A percentile compares a stretch with the other conserved stretches of the same genome.
Conservation (phyloP, 129 eudicot species). For the Erigeron canadensis region DNA sequence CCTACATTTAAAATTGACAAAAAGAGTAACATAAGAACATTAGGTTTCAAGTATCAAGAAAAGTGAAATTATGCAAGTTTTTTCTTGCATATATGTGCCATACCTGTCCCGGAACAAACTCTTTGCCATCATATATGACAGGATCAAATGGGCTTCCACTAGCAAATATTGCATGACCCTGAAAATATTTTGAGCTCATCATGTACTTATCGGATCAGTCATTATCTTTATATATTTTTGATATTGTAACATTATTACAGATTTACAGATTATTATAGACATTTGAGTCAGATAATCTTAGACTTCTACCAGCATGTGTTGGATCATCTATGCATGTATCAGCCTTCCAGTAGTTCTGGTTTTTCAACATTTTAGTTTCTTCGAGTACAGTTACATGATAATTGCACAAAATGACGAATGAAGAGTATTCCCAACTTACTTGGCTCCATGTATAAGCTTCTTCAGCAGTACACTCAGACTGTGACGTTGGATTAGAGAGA, state of each 20-base stretch:
- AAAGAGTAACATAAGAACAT: not conserved
- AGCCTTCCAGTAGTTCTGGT: not conserved
- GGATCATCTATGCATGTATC: not conserved
- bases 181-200: conserved; percentile 15
- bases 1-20: conserved; percentile 36
- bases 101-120: conserved; percentile 89
- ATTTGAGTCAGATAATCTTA: not conserved
- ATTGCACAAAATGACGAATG: conserved; percentile 8
- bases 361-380: conserved; percentile 5
- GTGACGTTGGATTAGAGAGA: conserved; percentile 98
- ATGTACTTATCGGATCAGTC: conserved; percentile 17
- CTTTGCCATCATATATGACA: conserved; percentile 61
- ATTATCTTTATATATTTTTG: not conserved
- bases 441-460: conserved; percentile 97
- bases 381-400: not conserved
- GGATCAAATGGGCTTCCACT: conserved; percentile 98
- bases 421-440: conserved; percentile 42
- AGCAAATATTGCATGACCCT: conserved; percentile 94
- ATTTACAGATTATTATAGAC: not conserved
- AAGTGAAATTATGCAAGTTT: conserved; percentile 4
- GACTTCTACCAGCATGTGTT: not conserved
- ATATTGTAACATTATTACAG: not conserved
- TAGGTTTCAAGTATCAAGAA: not conserved
- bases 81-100: not conserved
- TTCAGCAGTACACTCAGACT: conserved; percentile 97